These are phyloP conservation scores for Solanum sitiens DNA, from an alignment of 257 asterid genomes.

Conservation along the genomic window DNA sequence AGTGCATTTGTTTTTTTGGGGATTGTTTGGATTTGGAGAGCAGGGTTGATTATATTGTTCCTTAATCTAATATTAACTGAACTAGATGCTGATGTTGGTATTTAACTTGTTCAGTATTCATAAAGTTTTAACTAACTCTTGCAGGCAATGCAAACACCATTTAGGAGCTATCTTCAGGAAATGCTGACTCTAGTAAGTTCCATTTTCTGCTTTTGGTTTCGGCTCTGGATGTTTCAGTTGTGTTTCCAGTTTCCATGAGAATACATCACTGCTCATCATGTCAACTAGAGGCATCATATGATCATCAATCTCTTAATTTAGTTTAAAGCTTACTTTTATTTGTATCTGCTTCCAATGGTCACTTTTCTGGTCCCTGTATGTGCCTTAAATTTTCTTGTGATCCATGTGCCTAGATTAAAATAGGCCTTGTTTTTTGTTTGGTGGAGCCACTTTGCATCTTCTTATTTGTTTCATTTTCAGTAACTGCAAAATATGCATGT, in stretches of 20 bases:
- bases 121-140: neutral
- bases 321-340: neutral
- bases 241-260: neutral
- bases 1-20: neutral
- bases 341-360: neutral
- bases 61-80: neutral
- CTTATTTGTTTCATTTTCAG: neutral
- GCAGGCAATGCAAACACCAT: constrained; percentile 90
- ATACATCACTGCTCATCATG: neutral
- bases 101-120: neutral
- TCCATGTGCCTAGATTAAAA: neutral
- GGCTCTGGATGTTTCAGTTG: neutral
- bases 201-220: neutral
- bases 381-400: neutral
- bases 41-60: neutral
- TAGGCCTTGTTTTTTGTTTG: neutral
- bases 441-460: neutral
- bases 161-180: constrained; percentile 74
- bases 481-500: neutral
- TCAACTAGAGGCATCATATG: neutral
- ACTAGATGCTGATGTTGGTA: neutral
- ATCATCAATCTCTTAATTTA: neutral
- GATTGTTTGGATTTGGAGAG: neutral
- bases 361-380: neutral
- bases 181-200: constrained; percentile 74